Evolutionary conservation across 352 stramenopile genomes (phyloP), one percentile per base, ranked within the genome.

Genomic region (Phytophthora constricta): DNA sequence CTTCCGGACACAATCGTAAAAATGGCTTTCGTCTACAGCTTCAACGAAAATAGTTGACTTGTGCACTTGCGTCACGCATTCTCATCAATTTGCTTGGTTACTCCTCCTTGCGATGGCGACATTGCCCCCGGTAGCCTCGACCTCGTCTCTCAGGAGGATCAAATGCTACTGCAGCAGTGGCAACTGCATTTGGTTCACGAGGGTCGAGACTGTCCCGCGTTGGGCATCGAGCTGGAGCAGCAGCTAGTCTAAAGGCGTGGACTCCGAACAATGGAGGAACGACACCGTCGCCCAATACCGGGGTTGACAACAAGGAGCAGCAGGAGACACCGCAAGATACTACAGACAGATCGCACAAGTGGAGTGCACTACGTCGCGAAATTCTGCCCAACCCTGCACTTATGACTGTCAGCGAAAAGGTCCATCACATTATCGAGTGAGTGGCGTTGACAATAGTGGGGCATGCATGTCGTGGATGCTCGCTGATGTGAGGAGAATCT

Each of bases 371-470:
- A 20, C 70, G 70, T 50, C 66, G 58, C 16, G 71, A 76, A 58
- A 74, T 79, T 52, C 50, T 72, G 43, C 71, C 81, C 13, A 88
- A 78, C 51, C 81, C 84, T 10, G 68, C 75, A 34, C 70, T 92
- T 37, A 80, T 87, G 75, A 80, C 80, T 31, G 56, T 92, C 55
- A 89, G 75, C 31, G 80, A 80, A 10, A 86, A 87, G 49, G 74
- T 92, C 20, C 66, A 87, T 25, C 71, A 86, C 27, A 90, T 90
- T 57, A 92, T 92, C 68, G 56, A 84, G 83, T 91, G 66, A 16
- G 77, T 62, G 37, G 42, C 4, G 25, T 16, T 53, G n/a, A n/a
- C n/a, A n/a, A n/a, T n/a, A n/a, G n/a, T n/a, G n/a, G n/a, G n/a
- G n/a, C n/a, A n/a, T n/a, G n/a, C n/a, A n/a, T n/a, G n/a, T n/a